These are phyloP conservation scores for Thermothielavioides terrestris DNA, from an alignment of 495 filamentous ascomycete species.

Conservation along the genomic window DNA sequence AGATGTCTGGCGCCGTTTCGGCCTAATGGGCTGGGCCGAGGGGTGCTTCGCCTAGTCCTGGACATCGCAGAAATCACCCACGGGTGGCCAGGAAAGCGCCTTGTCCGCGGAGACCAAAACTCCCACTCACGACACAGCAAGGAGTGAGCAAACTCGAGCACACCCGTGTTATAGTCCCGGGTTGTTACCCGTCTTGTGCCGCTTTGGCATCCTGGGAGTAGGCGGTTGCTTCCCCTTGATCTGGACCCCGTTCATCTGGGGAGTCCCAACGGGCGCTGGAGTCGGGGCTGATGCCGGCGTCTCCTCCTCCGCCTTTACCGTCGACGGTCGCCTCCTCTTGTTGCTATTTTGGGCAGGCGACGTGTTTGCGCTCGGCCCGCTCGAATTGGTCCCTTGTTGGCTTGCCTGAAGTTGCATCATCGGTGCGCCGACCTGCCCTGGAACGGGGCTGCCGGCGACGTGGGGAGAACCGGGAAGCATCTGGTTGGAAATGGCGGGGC, in stretches of 20 bases:
- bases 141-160: neutral
- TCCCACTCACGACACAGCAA: neutral
- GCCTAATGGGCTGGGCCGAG: too few species aligned
- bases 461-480: constrained; percentile 53
- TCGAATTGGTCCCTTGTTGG: constrained; percentile 61
- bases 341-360: constrained; percentile 70
- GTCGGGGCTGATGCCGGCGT: constrained; percentile 39
- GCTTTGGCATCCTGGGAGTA: constrained; percentile 40
- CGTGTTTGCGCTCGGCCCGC: constrained; percentile 71
- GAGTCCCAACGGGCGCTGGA: constrained; percentile 29
- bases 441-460: constrained; percentile 45
- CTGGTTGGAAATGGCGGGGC: constrained; percentile 47
- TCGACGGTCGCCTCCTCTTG: constrained; percentile 68
- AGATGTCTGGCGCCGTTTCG: too few species aligned
- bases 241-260: constrained; percentile 39
- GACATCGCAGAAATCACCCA: too few species aligned
- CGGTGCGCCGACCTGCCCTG: constrained; percentile 51
- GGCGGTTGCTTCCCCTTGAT: constrained; percentile 36
- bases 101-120: neutral
- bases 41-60: too few species aligned
- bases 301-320: constrained; percentile 69
- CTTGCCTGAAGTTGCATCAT: constrained; percentile 66
- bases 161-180: neutral
- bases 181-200: constrained; percentile 26
- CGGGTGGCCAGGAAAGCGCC: too few species aligned